phyloP scores from a whole-genome alignment of 495 filamentous ascomycete genomes.

The Staphylotrichum tortipilum region DNA sequence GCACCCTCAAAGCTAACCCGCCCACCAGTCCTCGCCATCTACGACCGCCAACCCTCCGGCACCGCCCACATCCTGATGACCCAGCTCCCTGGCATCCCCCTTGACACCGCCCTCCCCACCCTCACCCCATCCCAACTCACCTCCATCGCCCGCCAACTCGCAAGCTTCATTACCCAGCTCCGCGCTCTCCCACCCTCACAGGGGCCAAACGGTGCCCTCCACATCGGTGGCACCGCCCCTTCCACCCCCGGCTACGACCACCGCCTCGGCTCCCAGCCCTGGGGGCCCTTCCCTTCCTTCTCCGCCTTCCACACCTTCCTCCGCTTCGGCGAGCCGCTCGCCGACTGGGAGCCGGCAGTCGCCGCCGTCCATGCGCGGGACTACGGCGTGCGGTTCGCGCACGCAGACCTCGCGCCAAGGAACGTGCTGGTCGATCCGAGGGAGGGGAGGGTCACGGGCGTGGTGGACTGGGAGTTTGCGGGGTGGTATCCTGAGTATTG shows the following conservation, averaged over 20 bases:
- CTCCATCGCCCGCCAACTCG: not conserved
- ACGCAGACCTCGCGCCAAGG: not conserved
- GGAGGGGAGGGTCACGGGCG: not conserved
- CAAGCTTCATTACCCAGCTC: not conserved
- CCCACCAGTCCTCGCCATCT: not conserved
- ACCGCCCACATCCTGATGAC: slow-evolving; percentile 1
- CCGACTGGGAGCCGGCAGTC: not conserved
- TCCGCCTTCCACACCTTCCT: slow-evolving; percentile 1
- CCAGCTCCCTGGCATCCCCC: not conserved
- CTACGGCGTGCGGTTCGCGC: not conserved
- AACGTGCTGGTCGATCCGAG: not conserved
- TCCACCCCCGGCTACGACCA: not conserved
- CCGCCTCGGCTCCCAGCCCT: not conserved
- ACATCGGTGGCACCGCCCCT: not conserved
- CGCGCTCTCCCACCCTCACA: not conserved
- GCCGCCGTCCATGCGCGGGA: not conserved
- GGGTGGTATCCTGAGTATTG: slow-evolving; percentile 12
- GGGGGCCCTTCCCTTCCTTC: not conserved
- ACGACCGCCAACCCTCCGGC: slow-evolving; percentile 1
- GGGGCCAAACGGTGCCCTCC: not conserved
- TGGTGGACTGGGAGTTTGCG: slow-evolving; percentile 6
- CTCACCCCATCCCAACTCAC: not conserved
- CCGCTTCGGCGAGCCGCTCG: not conserved
- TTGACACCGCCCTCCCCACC: not conserved
- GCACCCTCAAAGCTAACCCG: too few relatives aligned